Percentiles rank a stretch among this genome's conserved stretches.
phyloP scores from a whole-genome alignment of 2,329 filamentous ascomycete species.

The Colletotrichum theobromicola region DNA sequence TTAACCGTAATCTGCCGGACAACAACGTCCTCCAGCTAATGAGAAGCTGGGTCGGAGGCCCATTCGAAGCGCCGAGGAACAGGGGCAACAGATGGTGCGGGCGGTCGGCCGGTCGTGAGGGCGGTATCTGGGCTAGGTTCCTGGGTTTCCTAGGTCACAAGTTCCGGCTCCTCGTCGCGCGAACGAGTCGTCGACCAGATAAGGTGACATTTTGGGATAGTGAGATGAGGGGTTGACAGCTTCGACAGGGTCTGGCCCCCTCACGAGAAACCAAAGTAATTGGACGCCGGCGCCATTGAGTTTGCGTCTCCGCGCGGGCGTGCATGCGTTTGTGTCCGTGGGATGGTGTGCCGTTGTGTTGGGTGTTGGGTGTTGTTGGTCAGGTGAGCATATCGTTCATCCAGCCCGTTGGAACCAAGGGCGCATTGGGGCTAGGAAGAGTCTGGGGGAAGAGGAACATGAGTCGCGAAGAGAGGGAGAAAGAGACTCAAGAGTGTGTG shows the following conservation, averaged over 20 bases:
- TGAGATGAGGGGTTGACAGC: not conserved
- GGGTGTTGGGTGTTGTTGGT: not conserved
- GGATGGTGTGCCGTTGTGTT: not conserved
- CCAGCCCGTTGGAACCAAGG: not conserved
- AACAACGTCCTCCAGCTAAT: not conserved
- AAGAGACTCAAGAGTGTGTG: not conserved
- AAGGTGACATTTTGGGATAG: not conserved
- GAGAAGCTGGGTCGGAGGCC: not conserved
- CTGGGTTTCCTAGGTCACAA: not conserved
- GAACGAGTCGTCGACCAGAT: not conserved
- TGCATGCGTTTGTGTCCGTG: not conserved
- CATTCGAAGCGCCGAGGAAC: not conserved
- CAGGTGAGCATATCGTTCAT: not conserved
- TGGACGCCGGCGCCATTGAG: not conserved
- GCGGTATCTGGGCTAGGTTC: not conserved
- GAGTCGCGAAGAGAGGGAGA: not conserved
- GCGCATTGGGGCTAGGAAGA: not conserved
- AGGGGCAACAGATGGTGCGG: not conserved
- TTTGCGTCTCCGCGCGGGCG: not conserved
- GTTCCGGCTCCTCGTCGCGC: not conserved
- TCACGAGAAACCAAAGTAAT: not conserved
- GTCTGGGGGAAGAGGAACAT: not conserved
- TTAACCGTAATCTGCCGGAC: not conserved
- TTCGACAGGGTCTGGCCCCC: not conserved
- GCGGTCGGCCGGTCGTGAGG: not conserved